Base-by-base conservation (phyloP, 257 asterid genomes). In the Nicotiana tabacum region DNA sequence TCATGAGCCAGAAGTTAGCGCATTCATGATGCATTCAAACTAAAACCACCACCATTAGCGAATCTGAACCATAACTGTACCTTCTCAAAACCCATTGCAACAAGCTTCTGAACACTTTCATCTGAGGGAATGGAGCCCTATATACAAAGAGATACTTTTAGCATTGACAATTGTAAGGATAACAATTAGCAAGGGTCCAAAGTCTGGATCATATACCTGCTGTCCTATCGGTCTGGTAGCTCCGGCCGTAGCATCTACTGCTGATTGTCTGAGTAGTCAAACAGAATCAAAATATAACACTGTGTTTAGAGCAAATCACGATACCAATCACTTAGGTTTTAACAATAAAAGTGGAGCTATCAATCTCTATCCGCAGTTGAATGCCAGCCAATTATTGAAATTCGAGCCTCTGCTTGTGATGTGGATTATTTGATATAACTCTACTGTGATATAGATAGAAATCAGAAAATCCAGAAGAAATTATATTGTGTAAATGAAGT, bases 81-180 rank as follows among this genome's bases (percentile, higher is more conserved):
- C 97, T 86, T 92, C 79, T 96, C 99, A 81, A 96, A 96, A 58
- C 99, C 99, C 99, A 96, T 96, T 13, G 97, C 94, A 5, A 96
- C 92, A 62, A 96, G 98, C 87, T 94, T 92, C 84, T 93, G 92
- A 74, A 94, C 84, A 81, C 88, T 92, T 85, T 88, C 97, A 62
- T 91, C 97, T 60, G 98, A 86, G 79, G 90, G 90, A 69, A 77
- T 83, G 29, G 91, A 77, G 56, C 77, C 90, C 98, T 94, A 83
- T 84, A 67, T 78, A 76, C 66, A 61, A 70, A 70, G 56, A 85
- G 10, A 82, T 53, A 18, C n/a, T 43, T 77, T 72, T 39, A 56
- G 37, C 53, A 24, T n/a, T 12, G 12, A 24, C 4, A 17, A 87
- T 57, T 60, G 37, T 35, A 65, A 60, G 70, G 53, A 55, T 35